phyloP scores from a whole-genome alignment of 2,329 filamentous ascomycete species.

The Tolypocladium nubicola region DNA sequence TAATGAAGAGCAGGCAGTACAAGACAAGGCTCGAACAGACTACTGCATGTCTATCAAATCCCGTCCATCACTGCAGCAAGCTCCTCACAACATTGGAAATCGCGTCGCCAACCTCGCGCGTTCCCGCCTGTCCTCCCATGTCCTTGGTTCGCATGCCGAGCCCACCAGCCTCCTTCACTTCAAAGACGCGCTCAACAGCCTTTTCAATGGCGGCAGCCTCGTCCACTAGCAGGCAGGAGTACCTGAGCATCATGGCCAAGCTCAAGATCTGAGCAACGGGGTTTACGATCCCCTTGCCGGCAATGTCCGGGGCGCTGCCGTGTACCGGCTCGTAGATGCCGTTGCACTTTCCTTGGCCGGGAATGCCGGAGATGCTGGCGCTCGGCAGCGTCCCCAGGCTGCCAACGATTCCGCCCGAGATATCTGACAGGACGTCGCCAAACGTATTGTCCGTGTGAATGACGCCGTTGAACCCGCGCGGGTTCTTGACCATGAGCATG shows the following conservation, averaged over 20 bases:
- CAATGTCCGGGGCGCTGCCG: conserved; percentile 63
- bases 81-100: conserved; percentile 9
- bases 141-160: conserved; percentile 51
- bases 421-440: conserved; percentile 35
- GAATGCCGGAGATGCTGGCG: conserved; percentile 32
- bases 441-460: conserved; percentile 38
- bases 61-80: neutral
- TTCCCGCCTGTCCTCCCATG: conserved; percentile 53
- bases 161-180: conserved; percentile 30
- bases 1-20: neutral
- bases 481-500: conserved; percentile 36
- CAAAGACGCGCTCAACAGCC: conserved; percentile 53
- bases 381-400: conserved; percentile 34
- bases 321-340: conserved; percentile 74
- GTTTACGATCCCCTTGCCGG: conserved; percentile 61
- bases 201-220: conserved; percentile 54
- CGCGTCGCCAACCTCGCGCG: conserved; percentile 58
- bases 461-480: conserved; percentile 35
- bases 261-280: conserved; percentile 63
- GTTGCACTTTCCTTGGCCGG: conserved; percentile 34
- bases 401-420: conserved; percentile 33
- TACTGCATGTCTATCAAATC: neutral
- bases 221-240: conserved; percentile 52
- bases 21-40: neutral
- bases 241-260: conserved; percentile 65